Conservation (phyloP, 345 rosid species). For the Aegle marmelos region DNA sequence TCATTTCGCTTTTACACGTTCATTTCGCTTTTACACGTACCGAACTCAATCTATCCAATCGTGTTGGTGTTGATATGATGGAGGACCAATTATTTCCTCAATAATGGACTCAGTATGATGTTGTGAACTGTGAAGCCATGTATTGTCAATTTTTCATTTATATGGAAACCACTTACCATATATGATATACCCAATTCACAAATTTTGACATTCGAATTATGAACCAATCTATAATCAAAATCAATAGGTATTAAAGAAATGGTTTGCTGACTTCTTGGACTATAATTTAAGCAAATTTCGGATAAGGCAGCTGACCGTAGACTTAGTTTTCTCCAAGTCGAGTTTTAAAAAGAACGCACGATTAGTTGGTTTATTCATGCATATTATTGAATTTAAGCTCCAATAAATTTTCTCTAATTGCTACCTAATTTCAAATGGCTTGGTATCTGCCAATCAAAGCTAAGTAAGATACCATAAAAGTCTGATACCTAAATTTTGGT, state of each 20-base stretch:
- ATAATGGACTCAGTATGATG: background rate
- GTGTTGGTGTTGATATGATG: background rate
- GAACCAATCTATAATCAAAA: background rate
- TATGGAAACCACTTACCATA: no score
- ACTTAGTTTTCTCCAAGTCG: background rate
- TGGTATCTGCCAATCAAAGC: background rate
- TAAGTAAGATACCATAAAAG: background rate
- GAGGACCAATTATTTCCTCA: background rate
- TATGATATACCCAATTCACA: background rate
- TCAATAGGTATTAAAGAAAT: background rate
- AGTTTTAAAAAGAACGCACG: background rate
- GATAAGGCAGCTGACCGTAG: no score
- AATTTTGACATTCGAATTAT: background rate
- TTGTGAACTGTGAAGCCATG: no score
- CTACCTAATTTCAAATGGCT: background rate
- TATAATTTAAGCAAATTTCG: background rate
- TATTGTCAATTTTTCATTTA: background rate
- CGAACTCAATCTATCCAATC: slow-evolving; percentile 1
- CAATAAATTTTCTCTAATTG: background rate
- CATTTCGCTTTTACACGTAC: background rate
- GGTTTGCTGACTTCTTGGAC: background rate
- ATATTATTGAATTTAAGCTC: background rate
- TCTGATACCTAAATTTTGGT: background rate
- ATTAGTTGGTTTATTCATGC: background rate
- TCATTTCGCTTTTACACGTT: background rate